These are phyloP conservation scores for Trichodelitschia bisporula DNA, from an alignment of 495 filamentous ascomycete genomes.

Conservation along the genomic window DNA sequence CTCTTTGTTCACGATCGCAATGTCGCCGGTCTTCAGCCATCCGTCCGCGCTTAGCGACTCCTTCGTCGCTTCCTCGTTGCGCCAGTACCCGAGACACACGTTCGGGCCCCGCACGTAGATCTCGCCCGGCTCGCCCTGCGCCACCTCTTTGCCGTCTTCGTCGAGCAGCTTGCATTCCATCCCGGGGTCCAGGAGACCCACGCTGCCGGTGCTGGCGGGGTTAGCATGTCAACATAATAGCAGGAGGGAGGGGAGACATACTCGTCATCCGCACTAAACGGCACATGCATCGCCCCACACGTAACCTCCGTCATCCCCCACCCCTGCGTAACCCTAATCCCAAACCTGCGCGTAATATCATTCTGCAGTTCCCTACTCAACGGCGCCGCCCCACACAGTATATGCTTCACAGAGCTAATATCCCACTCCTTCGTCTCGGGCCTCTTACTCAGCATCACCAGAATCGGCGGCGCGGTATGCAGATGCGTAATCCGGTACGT, in stretches of 20 bases:
- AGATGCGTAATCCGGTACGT: constrained; percentile 15
- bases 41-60: constrained; percentile 16
- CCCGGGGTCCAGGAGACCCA: constrained; percentile 16
- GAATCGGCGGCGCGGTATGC: constrained; percentile 17
- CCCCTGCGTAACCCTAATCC: constrained; percentile 15
- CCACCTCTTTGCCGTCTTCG: constrained; percentile 15
- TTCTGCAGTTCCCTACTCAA: constrained; percentile 16
- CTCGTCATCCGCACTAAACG: constrained; percentile 13
- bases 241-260: too few relatives aligned
- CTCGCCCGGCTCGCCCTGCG: constrained; percentile 14
- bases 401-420: constrained; percentile 13
- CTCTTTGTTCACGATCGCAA: constrained; percentile 13
- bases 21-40: constrained; percentile 16
- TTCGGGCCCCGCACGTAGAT: constrained; percentile 18
- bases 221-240: too few relatives aligned
- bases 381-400: constrained; percentile 18
- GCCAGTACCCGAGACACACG: constrained; percentile 17
- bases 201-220: constrained; percentile 13
- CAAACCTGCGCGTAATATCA: constrained; percentile 12
- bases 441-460: constrained; percentile 18
- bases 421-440: constrained; percentile 15
- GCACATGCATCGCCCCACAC: constrained; percentile 14
- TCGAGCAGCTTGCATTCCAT: constrained; percentile 13
- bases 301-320: constrained; percentile 20
- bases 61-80: constrained; percentile 15